Conservation (phyloP, 2,329 filamentous ascomycete species). For the Fusarium fracticaudum region DNA sequence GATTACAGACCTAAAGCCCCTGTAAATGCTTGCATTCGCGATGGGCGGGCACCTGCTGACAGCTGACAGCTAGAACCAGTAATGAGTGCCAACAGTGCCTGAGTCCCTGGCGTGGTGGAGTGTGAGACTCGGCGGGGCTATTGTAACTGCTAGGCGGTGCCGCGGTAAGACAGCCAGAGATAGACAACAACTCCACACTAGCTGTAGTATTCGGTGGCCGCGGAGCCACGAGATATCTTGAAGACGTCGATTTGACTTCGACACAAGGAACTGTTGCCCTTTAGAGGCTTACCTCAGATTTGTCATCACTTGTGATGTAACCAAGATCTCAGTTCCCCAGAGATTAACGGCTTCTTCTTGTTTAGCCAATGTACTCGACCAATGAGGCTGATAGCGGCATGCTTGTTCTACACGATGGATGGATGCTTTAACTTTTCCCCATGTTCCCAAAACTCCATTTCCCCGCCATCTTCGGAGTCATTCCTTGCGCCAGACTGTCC, state of each 20-base stretch:
- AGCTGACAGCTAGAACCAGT: conserved; percentile 3
- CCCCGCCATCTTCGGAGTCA: conserved; percentile 14
- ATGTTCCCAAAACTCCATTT: conserved; percentile 41
- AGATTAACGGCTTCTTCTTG: not conserved
- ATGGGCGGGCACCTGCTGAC: not conserved
- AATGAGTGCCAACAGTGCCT: not conserved
- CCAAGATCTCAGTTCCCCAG: not conserved
- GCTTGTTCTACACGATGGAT: conserved; percentile 37
- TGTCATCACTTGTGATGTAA: not conserved
- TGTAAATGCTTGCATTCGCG: not conserved
- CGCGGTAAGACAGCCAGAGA: not conserved
- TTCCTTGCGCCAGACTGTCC: conserved; percentile 35
- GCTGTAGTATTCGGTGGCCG: not conserved
- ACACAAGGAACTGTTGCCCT: not conserved
- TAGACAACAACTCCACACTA: not conserved
- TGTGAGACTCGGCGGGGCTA: not conserved
- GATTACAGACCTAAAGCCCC: conserved; percentile 26
- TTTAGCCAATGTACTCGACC: conserved; percentile 3
- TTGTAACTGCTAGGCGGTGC: not conserved
- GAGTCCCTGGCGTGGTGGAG: not conserved
- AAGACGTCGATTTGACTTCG: not conserved
- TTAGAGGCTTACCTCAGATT: conserved; percentile 15
- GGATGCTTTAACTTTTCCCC: conserved; percentile 37
- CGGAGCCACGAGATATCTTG: not conserved
- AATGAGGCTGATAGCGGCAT: conserved; percentile 23